A percentile compares a stretch with the other conserved stretches of the same genome.
Evolutionary conservation across 2,329 filamentous ascomycete genomes (phyloP).

Genomic region (Ophiosphaerella herpotricha): DNA sequence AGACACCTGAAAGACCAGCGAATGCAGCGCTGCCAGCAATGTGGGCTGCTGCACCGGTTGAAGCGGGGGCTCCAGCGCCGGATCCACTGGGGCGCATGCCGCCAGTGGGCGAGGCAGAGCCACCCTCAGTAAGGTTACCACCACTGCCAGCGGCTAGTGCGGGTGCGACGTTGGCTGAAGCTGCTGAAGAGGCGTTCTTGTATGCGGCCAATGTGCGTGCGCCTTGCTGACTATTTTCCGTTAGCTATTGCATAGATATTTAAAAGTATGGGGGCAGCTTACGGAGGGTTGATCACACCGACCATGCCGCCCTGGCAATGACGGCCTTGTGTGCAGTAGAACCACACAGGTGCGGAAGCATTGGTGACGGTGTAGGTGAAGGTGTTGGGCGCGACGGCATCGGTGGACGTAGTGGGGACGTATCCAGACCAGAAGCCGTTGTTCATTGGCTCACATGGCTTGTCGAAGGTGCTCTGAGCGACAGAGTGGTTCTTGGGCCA

Average conservation of each 20-base stretch:
- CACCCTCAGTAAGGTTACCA: slow-evolving; percentile 29
- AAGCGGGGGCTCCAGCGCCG: slow-evolving; percentile 11
- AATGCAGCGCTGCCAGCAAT: slow-evolving; percentile 30
- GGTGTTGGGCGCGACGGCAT: slow-evolving; percentile 27
- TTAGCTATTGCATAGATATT: slow-evolving; percentile 11
- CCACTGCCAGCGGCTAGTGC: slow-evolving; percentile 28
- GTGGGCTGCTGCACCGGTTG: slow-evolving; percentile 34
- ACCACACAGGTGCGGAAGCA: slow-evolving; percentile 45
- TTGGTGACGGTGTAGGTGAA: slow-evolving; percentile 44
- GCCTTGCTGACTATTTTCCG: slow-evolving; percentile 18
- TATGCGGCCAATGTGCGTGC: slow-evolving; percentile 29
- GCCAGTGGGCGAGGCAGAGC: slow-evolving; percentile 13
- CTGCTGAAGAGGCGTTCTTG: slow-evolving; percentile 28
- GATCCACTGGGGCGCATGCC: slow-evolving; percentile 16
- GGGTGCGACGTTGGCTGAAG: slow-evolving; percentile 28
- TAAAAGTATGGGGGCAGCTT: slow-evolving; percentile 14
- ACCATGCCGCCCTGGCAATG: slow-evolving; percentile 49
- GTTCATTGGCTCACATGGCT: slow-evolving; percentile 40
- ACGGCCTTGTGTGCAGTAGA: slow-evolving; percentile 47
- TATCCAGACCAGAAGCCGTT: slow-evolving; percentile 47
- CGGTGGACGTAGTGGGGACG: slow-evolving; percentile 32
- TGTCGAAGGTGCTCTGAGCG: slow-evolving; percentile 41
- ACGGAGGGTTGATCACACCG: slow-evolving; percentile 47
- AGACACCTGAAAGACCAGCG: slow-evolving; percentile 32
- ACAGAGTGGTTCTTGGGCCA: slow-evolving; percentile 48